phyloP scores from a whole-genome alignment of 805 yeast genomes.

The Yamadazyma laniorum region DNA sequence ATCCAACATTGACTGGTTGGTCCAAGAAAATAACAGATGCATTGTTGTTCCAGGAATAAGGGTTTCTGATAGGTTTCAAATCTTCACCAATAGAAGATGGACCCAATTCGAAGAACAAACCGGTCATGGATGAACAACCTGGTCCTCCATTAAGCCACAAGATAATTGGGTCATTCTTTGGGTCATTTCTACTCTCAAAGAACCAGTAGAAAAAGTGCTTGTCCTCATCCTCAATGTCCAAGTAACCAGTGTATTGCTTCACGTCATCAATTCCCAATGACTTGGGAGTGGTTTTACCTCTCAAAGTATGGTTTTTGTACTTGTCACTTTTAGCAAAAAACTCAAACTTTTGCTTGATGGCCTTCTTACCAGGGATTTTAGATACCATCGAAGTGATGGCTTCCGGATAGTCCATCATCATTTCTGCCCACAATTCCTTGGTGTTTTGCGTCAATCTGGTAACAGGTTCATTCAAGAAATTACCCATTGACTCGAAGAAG shows the following conservation, averaged over 20 bases:
- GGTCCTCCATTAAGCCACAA: slow-evolving; percentile 40
- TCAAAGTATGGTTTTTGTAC: slow-evolving; percentile 52
- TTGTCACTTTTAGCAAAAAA: slow-evolving; percentile 36
- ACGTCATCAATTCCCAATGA: slow-evolving; percentile 77
- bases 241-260: slow-evolving; percentile 80
- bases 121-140: slow-evolving; percentile 34
- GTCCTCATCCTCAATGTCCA: slow-evolving; percentile 77
- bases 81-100: slow-evolving; percentile 28
- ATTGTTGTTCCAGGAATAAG: slow-evolving; percentile 31
- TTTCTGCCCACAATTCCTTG: slow-evolving; percentile 59
- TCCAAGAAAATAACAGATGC: slow-evolving; percentile 43
- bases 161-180: slow-evolving; percentile 34
- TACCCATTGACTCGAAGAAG: slow-evolving; percentile 48
- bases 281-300: slow-evolving; percentile 60
- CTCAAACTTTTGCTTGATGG: slow-evolving; percentile 31
- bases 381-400: slow-evolving; percentile 49
- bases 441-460: slow-evolving; percentile 49
- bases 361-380: slow-evolving; percentile 54
- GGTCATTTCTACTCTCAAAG: slow-evolving; percentile 45
- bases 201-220: slow-evolving; percentile 48
- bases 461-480: slow-evolving; percentile 49
- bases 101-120: slow-evolving; percentile 37
- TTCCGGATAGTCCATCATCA: slow-evolving; percentile 60
- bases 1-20: slow-evolving; percentile 36
- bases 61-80: slow-evolving; percentile 29